Percentiles rank a stretch among this genome's conserved stretches.
Conservation (phyloP, 1,139 yeast genomes). For the Zhuliangozyma parablackwelliae region DNA sequence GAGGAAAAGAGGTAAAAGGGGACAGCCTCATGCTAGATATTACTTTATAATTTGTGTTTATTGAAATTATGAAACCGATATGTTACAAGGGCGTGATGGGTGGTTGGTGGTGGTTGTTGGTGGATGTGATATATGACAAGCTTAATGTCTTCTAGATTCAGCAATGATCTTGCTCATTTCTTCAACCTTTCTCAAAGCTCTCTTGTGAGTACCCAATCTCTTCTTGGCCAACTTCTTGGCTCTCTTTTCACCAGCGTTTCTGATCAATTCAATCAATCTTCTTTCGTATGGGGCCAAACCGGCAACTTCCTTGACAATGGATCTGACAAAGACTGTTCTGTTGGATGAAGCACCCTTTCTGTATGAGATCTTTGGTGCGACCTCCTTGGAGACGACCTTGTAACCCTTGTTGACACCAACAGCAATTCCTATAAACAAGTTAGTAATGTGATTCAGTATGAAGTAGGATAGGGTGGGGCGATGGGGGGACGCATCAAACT, state of each 20-base stretch:
- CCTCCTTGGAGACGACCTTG: constrained; percentile 91
- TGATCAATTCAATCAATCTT: constrained; percentile 98
- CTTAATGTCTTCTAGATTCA: constrained; percentile 85
- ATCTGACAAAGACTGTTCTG: constrained; percentile 95
- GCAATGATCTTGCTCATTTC: constrained; percentile 96
- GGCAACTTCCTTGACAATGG: constrained; percentile 93
- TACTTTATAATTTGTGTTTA: constrained; percentile 2
- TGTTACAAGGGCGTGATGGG: neutral
- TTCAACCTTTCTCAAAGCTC: constrained; percentile 99
- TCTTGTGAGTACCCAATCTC: constrained; percentile 99
- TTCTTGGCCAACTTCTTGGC: constrained; percentile 99
- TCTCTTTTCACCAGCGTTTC: constrained; percentile 99
- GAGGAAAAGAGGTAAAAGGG: too few relatives aligned
- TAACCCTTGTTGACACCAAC: constrained; percentile 99
- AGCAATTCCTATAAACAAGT: constrained; percentile 73
- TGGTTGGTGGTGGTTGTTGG: constrained; percentile 3
- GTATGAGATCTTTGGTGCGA: constrained; percentile 91
- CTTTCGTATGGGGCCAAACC: constrained; percentile 99
- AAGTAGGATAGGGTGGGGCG: too few relatives aligned
- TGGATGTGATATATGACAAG: neutral
- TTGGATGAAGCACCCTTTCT: constrained; percentile 96
- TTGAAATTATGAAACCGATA: too few relatives aligned
- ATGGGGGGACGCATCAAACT: too few relatives aligned
- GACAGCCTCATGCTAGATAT: too few relatives aligned
- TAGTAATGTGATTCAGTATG: too few relatives aligned